phyloP scores from a whole-genome alignment of 805 yeast species.

The Tanozyma kutaoensis region DNA sequence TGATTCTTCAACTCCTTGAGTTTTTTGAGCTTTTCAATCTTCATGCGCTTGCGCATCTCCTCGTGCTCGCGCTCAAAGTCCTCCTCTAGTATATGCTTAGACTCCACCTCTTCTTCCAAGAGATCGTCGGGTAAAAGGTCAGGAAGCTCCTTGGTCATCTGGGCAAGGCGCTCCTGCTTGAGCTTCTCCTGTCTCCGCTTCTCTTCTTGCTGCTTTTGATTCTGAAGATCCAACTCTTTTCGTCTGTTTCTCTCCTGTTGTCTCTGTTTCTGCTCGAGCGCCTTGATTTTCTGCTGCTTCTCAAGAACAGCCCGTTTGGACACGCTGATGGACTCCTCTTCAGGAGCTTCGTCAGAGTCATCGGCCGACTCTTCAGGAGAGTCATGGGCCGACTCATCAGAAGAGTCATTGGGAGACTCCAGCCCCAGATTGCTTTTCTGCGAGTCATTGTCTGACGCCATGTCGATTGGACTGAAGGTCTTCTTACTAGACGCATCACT shows the following conservation, averaged over 20 bases:
- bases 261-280: constrained; percentile 11
- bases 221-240: constrained; percentile 17
- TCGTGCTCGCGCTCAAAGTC: constrained; percentile 20
- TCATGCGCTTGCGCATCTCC: constrained; percentile 13
- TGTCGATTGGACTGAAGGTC: constrained; percentile 11
- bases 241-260: constrained; percentile 20
- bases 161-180: no score
- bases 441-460: constrained; percentile 3
- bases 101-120: constrained; percentile 10
- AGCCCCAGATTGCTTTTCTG: constrained; percentile 4
- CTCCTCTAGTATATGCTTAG: constrained; percentile 18
- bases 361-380: constrained; percentile 7
- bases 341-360: constrained; percentile 26
- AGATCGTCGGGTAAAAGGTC: constrained; percentile 29
- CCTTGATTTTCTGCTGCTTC: constrained; percentile 10
- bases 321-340: constrained; percentile 23
- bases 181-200: no score
- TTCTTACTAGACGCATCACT: constrained; percentile 12
- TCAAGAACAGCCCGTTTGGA: constrained; percentile 14
- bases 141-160: constrained; percentile 17
- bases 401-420: constrained; percentile 1
- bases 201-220: constrained; percentile 20
- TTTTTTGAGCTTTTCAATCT: constrained; percentile 19
- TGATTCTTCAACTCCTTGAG: constrained; percentile 12
- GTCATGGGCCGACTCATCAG: constrained; percentile 2